A percentile compares a stretch with the other conserved stretches of the same genome.
Conservation (phyloP, 306 rosid species). For the Cicer judaicum region DNA sequence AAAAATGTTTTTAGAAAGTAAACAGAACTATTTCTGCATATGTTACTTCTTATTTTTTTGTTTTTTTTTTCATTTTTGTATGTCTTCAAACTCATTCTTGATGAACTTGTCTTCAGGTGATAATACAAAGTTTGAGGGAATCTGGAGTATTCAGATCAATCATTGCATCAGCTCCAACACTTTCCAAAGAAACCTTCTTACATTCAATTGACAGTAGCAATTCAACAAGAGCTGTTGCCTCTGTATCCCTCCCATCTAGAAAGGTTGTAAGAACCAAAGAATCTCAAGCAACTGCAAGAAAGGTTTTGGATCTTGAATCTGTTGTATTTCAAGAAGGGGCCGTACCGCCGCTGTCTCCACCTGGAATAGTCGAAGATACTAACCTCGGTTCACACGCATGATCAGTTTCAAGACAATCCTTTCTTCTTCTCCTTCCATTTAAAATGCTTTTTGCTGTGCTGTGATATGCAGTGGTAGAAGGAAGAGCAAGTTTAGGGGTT, state of each 20-base stretch:
- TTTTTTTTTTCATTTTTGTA: neutral
- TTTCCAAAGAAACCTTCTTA: conserved; percentile 80
- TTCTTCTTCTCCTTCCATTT: conserved; percentile 21
- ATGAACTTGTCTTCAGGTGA: conserved; percentile 57
- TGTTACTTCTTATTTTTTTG: too few species aligned
- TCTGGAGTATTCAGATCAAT: conserved; percentile 89
- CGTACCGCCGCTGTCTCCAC: conserved; percentile 85
- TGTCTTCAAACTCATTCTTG: conserved; percentile 17
- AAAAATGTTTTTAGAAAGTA: too few species aligned
- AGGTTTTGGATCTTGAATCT: conserved; percentile 58
- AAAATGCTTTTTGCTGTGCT: neutral
- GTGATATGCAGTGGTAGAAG: conserved; percentile 5
- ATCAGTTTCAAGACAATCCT: conserved; percentile 22
- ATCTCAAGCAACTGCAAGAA: conserved; percentile 66
- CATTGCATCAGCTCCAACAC: conserved; percentile 75
- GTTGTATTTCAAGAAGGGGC: conserved; percentile 61
- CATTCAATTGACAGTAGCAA: conserved; percentile 74
- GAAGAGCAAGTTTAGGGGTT: conserved; percentile 37
- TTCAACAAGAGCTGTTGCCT: conserved; percentile 67
- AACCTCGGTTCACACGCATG: conserved; percentile 44
- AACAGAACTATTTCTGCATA: conserved; percentile 2
- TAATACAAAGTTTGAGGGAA: conserved; percentile 85
- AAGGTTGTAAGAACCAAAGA: conserved; percentile 53
- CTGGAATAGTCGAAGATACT: conserved; percentile 53
- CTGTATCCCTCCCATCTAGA: conserved; percentile 74